Conservation (phyloP, 208 protist species). For the Strigomonas culicis region DNA sequence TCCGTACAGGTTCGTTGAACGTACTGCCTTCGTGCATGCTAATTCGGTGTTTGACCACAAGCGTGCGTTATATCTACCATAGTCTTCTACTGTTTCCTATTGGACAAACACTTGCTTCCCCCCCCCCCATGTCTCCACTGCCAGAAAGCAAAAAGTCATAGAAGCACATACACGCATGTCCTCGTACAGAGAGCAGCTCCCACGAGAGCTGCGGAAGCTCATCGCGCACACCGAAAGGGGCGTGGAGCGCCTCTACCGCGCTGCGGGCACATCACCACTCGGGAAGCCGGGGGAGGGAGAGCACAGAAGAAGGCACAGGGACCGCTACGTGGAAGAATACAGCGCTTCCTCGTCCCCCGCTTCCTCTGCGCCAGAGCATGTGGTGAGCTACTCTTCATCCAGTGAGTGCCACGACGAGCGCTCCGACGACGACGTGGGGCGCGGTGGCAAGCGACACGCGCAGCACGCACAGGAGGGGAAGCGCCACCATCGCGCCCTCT, state of each 20-base stretch:
- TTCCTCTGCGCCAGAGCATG: neutral
- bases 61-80: too few species aligned
- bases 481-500: neutral
- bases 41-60: too few species aligned
- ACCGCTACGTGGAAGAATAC: neutral
- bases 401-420: neutral
- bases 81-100: too few species aligned
- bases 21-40: too few species aligned
- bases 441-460: neutral
- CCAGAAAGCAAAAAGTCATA: neutral
- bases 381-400: neutral
- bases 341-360: neutral
- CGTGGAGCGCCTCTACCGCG: constrained; percentile 60
- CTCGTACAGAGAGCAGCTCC: constrained; percentile 23
- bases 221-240: constrained; percentile 66
- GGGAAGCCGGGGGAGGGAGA: neutral
- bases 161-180: constrained; percentile 6
- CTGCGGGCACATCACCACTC: constrained; percentile 9
- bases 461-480: neutral
- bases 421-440: neutral
- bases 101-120: too few species aligned
- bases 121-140: neutral
- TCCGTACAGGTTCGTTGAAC: too few species aligned
- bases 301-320: neutral
- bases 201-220: constrained; percentile 37